Base-by-base conservation (phyloP, 164 flowering plant species). In the Stephania yunnanensis region DNA sequence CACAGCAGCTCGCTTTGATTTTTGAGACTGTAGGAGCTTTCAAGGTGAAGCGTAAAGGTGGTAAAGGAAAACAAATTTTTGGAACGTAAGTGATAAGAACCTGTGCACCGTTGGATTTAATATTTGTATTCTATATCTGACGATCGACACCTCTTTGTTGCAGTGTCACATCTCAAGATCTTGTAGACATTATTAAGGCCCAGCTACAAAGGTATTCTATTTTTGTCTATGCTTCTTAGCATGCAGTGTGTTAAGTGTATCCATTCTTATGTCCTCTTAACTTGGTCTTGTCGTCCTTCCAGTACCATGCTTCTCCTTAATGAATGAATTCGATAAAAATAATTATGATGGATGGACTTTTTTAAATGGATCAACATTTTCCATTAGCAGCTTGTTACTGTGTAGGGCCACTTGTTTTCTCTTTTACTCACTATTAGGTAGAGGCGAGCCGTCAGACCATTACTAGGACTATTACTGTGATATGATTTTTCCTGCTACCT, bases 21-120 rank as follows among this genome's bases (percentile, higher is more conserved):
- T 95, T 93, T 86, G 95, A 95, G 87, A 91, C 97, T 36, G 88
- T 92, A 77, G 99, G 98, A 80, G 89, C 97, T 76, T 92, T 95
- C 82, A 95, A 92, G 84, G 93, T 93, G 82, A 93, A 90, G 83
- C 89, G 97, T 44, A 95, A 93, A 84, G 95, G 92, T 75, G 97
- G 95, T 77, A 91, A 89, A 84, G 95, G 95, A 75, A 93, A 95
- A 81, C 97, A 78, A 74, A 92, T 95, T 10, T 95, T 95, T 84
- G 99, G 99, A 84, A 82, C 80, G 99, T 91, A 74, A 87, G 90
- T 85, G 79, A 22, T 64, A 71, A 66, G 42, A 67, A 42, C 31
- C 53, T 25, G 50, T 45, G 29, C 0, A 42, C 55, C 5, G 0
- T 46, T 55, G 13, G 1, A 63, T 50, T 45, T 4, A 11, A 68